Evolutionary conservation across 805 yeast genomes (phyloP).

Genomic region (Saccharomycopsis fibuligera): DNA sequence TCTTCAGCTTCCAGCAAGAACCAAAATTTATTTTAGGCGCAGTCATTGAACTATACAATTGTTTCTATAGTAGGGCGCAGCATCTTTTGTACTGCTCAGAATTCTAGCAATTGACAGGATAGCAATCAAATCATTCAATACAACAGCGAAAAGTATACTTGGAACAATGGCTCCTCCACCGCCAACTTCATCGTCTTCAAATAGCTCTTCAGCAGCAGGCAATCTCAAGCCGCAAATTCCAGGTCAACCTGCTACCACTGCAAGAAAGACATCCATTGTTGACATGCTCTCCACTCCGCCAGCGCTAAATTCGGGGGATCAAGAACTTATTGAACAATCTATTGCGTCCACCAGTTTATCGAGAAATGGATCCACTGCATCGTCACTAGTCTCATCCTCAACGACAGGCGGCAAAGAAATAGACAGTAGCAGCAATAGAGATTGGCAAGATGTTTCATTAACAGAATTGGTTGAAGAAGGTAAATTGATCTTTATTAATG

Average conservation of each 20-base stretch:
- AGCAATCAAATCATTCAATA: too few relatives aligned
- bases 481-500: slow-evolving; percentile 64
- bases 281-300: slow-evolving; percentile 76
- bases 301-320: slow-evolving; percentile 34
- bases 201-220: too few relatives aligned
- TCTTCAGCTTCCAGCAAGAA: too few relatives aligned
- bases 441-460: slow-evolving; percentile 71
- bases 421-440: slow-evolving; percentile 24
- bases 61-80: too few relatives aligned
- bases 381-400: slow-evolving; percentile 46
- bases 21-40: too few relatives aligned
- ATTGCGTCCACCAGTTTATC: slow-evolving; percentile 20
- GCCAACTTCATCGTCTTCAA: too few relatives aligned
- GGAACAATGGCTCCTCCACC: too few relatives aligned
- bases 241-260: not conserved
- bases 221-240: too few relatives aligned
- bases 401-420: slow-evolving; percentile 41
- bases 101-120: too few relatives aligned
- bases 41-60: too few relatives aligned
- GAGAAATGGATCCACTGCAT: slow-evolving; percentile 27
- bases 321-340: not conserved
- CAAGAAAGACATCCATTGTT: slow-evolving; percentile 61
- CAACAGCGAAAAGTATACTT: too few relatives aligned
- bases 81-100: too few relatives aligned
- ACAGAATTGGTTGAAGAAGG: slow-evolving; percentile 72